phyloP scores from a whole-genome alignment of 768 basidiomycete species.

The Boletus sp. region DNA sequence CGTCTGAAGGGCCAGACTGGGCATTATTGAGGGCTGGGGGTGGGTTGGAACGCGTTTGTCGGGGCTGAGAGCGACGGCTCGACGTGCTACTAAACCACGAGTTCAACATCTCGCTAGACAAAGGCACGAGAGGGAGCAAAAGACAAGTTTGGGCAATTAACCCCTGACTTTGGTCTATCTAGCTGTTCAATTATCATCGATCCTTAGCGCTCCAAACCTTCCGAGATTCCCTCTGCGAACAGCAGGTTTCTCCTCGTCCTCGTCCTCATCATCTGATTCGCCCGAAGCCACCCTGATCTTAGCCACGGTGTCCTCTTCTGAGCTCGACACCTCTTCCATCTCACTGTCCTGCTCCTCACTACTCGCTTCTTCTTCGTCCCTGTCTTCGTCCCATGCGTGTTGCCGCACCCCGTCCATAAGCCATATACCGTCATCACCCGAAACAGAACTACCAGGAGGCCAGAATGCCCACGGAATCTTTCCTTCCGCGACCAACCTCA shows the following conservation, averaged over 20 bases:
- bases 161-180: slow-evolving; percentile 10
- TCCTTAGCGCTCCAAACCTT: slow-evolving; percentile 31
- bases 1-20: slow-evolving; percentile 4
- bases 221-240: slow-evolving; percentile 10
- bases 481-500: slow-evolving; percentile 81
- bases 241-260: slow-evolving; percentile 5
- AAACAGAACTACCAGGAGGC: slow-evolving; percentile 51
- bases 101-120: slow-evolving; percentile 18
- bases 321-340: slow-evolving; percentile 10
- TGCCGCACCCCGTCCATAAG: slow-evolving; percentile 35
- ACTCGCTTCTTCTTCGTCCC: slow-evolving; percentile 33
- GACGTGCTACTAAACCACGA: slow-evolving; percentile 33
- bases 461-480: slow-evolving; percentile 81
- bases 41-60: slow-evolving; percentile 2
- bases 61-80: slow-evolving; percentile 18
- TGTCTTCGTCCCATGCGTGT: slow-evolving; percentile 29
- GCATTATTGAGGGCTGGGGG: not conserved
- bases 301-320: slow-evolving; percentile 2
- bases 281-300: slow-evolving; percentile 4
- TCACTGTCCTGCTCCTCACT: slow-evolving; percentile 26
- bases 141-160: slow-evolving; percentile 7
- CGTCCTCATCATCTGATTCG: slow-evolving; percentile 14
- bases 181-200: slow-evolving; percentile 21
- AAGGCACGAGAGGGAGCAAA: not conserved
- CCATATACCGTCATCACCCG: slow-evolving; percentile 53